Evolutionary conservation across 108 stramenopile genomes (phyloP).

Genomic region (Conticribra guillardii): DNA sequence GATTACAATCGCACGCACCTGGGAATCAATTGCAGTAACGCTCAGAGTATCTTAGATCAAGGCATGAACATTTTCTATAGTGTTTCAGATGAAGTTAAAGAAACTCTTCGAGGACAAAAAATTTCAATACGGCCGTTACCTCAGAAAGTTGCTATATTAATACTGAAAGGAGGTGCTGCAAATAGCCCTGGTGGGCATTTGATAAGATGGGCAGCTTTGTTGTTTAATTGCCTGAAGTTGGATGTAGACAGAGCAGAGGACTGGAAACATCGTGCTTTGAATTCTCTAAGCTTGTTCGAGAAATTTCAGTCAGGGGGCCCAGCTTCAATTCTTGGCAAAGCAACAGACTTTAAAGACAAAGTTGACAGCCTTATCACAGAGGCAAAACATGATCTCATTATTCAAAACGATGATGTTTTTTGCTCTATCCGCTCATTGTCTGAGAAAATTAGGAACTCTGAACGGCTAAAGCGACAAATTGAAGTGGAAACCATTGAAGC

Average conservation of each 20-base stretch:
- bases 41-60: slow-evolving; percentile 38
- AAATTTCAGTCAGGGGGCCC: slow-evolving; percentile 13
- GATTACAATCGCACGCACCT: slow-evolving; percentile 17
- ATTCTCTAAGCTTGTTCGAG: slow-evolving; percentile 4
- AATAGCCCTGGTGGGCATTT: slow-evolving; percentile 64
- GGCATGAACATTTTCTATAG: slow-evolving; percentile 61
- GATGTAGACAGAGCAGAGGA: slow-evolving; percentile 50
- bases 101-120: slow-evolving; percentile 53
- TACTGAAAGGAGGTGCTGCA: slow-evolving; percentile 66
- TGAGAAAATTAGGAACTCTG: slow-evolving; percentile 26
- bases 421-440: slow-evolving; percentile 14
- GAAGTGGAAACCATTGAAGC: slow-evolving; percentile 15
- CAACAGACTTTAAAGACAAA: slow-evolving; percentile 32
- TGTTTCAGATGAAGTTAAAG: slow-evolving; percentile 62
- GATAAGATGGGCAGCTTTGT: slow-evolving; percentile 71
- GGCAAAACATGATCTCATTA: slow-evolving; percentile 41
- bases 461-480: slow-evolving; percentile 25
- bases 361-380: slow-evolving; percentile 48
- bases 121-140: slow-evolving; percentile 56
- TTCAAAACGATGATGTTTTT: slow-evolving; percentile 51
- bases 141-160: slow-evolving; percentile 50
- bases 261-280: slow-evolving; percentile 47
- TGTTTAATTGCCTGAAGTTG: slow-evolving; percentile 66
- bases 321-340: slow-evolving; percentile 9
- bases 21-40: slow-evolving; percentile 34